A percentile compares a stretch with the other conserved stretches of the same genome.
Conservation (phyloP, 116 monocot species). For the Phalaenopsis hybrid region DNA sequence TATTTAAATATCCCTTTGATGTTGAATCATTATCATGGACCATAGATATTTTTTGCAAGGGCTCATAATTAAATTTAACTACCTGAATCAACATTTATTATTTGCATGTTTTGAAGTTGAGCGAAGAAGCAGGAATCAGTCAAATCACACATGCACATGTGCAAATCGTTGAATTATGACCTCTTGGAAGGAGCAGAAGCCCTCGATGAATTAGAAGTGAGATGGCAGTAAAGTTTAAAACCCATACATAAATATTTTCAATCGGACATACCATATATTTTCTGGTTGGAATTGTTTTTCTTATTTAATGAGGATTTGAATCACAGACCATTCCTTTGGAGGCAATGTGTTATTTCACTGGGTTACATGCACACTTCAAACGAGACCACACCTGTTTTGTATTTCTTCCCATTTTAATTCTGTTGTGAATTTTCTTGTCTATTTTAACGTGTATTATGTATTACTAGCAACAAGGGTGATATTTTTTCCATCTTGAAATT, state of each 20-base stretch:
- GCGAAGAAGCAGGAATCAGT: not conserved
- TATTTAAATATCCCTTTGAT: not conserved
- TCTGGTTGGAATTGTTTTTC: no score
- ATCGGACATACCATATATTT: not conserved
- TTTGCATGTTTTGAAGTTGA: not conserved
- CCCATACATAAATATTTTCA: not conserved
- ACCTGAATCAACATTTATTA: not conserved
- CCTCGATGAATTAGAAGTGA: not conserved
- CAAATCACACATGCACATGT: not conserved
- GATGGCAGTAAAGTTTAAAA: not conserved
- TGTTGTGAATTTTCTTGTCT: not conserved
- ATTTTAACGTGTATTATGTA: not conserved
- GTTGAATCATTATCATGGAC: not conserved
- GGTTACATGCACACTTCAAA: no score
- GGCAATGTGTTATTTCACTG: no score
- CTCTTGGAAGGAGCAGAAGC: not conserved
- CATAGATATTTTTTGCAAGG: not conserved
- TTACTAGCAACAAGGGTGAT: not conserved
- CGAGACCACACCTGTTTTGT: no score
- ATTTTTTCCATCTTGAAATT: not conserved
- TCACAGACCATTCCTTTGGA: no score
- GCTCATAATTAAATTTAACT: not conserved
- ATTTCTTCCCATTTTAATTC: not conserved
- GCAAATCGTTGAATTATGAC: not conserved
- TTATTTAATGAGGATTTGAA: no score